Conservation (phyloP, 768 basidiomycete genomes). For the Holtermanniella nyarrowii region DNA sequence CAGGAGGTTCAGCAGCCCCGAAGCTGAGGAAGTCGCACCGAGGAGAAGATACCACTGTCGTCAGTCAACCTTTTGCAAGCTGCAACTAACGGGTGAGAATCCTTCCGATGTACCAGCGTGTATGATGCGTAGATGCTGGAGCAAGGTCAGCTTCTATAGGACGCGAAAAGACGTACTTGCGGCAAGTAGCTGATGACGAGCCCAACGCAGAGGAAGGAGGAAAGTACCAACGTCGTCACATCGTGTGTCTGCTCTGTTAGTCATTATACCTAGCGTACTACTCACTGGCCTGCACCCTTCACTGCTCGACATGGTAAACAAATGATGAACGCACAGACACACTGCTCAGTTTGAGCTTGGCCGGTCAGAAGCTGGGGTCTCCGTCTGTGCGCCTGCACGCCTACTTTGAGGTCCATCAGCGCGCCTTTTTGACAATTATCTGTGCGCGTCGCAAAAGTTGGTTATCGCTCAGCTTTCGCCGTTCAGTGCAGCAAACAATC, state of each 20-base stretch:
- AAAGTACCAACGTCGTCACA: constrained; percentile 58
- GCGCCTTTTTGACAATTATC: no score
- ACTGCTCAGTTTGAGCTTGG: no score
- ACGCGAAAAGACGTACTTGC: constrained; percentile 47
- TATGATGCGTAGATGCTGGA: constrained; percentile 71
- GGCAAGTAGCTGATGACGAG: constrained; percentile 74
- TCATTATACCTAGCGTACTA: no score
- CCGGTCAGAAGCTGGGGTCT: no score
- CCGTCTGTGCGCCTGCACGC: no score
- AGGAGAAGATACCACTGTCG: constrained; percentile 66
- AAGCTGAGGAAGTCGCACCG: constrained; percentile 72
- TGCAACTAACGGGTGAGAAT: constrained; percentile 55
- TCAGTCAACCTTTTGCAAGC: background rate
- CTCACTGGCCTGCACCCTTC: no score
- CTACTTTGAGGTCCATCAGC: no score
- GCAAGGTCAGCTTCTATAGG: constrained; percentile 1
- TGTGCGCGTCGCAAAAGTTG: no score
- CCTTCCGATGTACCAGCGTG: constrained; percentile 68
- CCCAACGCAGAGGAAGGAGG: constrained; percentile 56
- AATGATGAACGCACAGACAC: no score
- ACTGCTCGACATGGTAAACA: no score
- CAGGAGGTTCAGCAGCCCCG: constrained; percentile 76
- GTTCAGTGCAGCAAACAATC: no score
- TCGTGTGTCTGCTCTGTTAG: constrained; percentile 74
- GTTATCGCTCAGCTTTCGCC: no score